phyloP scores from a whole-genome alignment of 208 protist species.

The Crithidia fasciculata region DNA sequence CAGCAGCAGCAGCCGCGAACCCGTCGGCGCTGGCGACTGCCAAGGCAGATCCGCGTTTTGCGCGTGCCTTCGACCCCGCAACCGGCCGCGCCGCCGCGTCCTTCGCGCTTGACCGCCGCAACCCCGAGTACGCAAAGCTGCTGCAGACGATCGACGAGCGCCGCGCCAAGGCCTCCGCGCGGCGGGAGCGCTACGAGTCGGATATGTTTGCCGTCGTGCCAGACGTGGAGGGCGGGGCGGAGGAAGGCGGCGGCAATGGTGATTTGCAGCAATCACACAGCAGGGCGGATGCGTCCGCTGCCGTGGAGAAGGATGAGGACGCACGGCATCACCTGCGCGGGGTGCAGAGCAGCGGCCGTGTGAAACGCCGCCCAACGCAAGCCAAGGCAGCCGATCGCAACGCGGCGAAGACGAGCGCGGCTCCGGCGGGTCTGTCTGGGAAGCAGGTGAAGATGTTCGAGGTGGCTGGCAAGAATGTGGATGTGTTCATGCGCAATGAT shows the following conservation, averaged over 20 bases:
- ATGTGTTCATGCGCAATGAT: slow-evolving; percentile 66
- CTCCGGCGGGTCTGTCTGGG: not conserved
- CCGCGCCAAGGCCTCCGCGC: slow-evolving; percentile 64
- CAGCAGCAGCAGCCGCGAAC: slow-evolving; percentile 1
- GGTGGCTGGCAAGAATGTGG: slow-evolving; percentile 48
- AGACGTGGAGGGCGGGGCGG: slow-evolving; percentile 35
- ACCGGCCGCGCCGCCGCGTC: slow-evolving; percentile 44
- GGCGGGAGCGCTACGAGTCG: slow-evolving; percentile 74
- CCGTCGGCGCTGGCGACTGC: slow-evolving; percentile 43
- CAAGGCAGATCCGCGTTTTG: slow-evolving; percentile 77
- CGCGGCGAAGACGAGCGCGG: slow-evolving; percentile 2
- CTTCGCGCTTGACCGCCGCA: slow-evolving; percentile 77
- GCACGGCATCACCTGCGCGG: slow-evolving; percentile 65
- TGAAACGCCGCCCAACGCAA: slow-evolving; percentile 8
- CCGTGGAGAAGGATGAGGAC: slow-evolving; percentile 46
- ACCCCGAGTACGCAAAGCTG: slow-evolving; percentile 86
- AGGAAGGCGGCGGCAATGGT: slow-evolving; percentile 10
- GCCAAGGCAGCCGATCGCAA: slow-evolving; percentile 17
- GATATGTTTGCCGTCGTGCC: slow-evolving; percentile 83
- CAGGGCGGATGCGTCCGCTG: not conserved
- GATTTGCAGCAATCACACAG: not conserved
- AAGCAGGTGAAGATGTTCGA: slow-evolving; percentile 81
- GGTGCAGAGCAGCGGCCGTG: slow-evolving; percentile 81
- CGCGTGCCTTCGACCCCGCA: slow-evolving; percentile 55
- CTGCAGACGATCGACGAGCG: slow-evolving; percentile 81